A percentile compares a stretch with the other conserved stretches of the same genome.
These are phyloP conservation scores for Salpingoeca rosetta DNA, from an alignment of 78 protist species.

Conservation along the genomic window DNA sequence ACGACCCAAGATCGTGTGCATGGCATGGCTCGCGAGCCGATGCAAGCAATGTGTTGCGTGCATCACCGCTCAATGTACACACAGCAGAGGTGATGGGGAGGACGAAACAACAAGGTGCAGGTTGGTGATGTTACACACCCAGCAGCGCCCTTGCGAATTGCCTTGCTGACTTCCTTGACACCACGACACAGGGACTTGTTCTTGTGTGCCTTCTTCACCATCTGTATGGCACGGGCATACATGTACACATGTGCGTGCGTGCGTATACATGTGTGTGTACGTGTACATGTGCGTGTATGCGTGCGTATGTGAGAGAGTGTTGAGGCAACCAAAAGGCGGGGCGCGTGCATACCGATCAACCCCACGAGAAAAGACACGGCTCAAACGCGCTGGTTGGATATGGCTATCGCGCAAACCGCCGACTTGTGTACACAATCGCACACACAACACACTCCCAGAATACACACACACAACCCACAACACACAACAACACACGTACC, in stretches of 20 bases:
- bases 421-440: too few species aligned
- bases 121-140: too few species aligned
- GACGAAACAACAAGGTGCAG: background rate
- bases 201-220: slow-evolving; percentile 33
- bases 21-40: background rate
- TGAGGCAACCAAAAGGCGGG: background rate
- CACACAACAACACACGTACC: background rate
- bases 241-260: too few species aligned
- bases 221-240: too few species aligned
- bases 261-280: too few species aligned
- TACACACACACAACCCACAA: background rate
- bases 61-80: background rate
- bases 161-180: slow-evolving; percentile 87
- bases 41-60: background rate
- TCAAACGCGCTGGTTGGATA: background rate
- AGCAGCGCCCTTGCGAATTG: slow-evolving; percentile 46
- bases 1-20: background rate
- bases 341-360: background rate
- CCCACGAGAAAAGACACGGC: too few species aligned
- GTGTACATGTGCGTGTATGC: too few species aligned
- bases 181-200: slow-evolving; percentile 71
- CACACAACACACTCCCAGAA: background rate
- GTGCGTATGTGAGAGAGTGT: background rate
- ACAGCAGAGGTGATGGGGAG: background rate
- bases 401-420: background rate